Evolutionary conservation across 2,329 filamentous ascomycete genomes (phyloP), one percentile per base, ranked within the genome.

Genomic region (Lachnellula suecica): DNA sequence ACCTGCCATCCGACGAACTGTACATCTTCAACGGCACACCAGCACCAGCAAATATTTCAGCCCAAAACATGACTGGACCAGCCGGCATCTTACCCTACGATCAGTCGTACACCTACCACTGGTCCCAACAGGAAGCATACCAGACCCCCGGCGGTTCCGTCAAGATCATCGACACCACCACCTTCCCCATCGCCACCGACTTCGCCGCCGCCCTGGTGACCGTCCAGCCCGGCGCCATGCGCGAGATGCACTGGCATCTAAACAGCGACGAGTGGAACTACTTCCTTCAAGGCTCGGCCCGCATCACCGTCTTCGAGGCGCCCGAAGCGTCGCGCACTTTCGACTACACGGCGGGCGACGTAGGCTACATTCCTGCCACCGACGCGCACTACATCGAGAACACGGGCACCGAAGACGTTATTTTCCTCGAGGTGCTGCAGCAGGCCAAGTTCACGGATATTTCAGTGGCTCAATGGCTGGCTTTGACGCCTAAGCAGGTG

Each of bases 221-320:
- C 2, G 70, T 85, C 27, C 71, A 82, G 59, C 81, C 82, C 0
- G 82, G 82, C n/a, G 82, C 81, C 1, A 81, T 85, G 79, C 76
- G 83, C 20, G 82, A 85, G 63, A 70, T 86, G 40, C 82, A 85
- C 69, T 85, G 82, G 82, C 82, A 85, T 68, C 78, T 79, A 1
- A 74, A 72, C 1, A 76, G 73, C 8, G 81, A 84, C 63, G 82
- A 85, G 66, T 85, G 82, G 82, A 75, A 74, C 46, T 84, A 79
- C 67, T 83, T 85, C 70, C 67, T 84, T 7, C 65, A 74, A 49
- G 82, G 82, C 0, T 74, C 74, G 10, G 82, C 75, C 0, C 75
- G 82, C 9, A 72, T 83, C 34, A 84, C 80, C 1, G 72, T 83
- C 23, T 84, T 78, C 68, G 60, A 70, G 20, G 81, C 80, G 0